phyloP scores from a whole-genome alignment of 805 yeast species.

The Zygosaccharomyces lentus region DNA sequence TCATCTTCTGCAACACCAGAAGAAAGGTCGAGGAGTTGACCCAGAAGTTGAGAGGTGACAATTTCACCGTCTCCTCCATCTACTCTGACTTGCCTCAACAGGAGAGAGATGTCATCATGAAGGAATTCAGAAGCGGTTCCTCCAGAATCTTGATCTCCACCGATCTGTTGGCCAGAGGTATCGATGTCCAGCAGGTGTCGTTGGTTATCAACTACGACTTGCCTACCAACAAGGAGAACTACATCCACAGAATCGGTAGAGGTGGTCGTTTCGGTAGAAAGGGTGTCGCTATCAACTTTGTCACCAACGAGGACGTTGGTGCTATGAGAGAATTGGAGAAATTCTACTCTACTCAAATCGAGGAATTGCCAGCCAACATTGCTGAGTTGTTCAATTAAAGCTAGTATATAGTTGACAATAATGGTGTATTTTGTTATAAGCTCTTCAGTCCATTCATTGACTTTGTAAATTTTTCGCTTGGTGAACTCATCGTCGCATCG shows the following conservation, averaged over 20 bases:
- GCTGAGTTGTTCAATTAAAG: constrained; percentile 40
- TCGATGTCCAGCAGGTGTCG: constrained; percentile 97
- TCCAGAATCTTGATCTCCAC: constrained; percentile 93
- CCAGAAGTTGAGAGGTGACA: constrained; percentile 67
- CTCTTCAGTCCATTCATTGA: constrained; percentile 5
- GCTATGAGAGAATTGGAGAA: constrained; percentile 70
- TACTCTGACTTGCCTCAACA: constrained; percentile 96
- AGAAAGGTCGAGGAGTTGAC: constrained; percentile 90
- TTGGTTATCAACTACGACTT: constrained; percentile 92
- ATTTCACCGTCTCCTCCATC: constrained; percentile 92
- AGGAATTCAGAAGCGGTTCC: constrained; percentile 89
- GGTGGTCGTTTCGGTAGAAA: constrained; percentile 98
- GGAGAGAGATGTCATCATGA: constrained; percentile 92
- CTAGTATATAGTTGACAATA: constrained; percentile 12
- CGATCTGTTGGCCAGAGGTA: constrained; percentile 97
- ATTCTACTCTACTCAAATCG: constrained; percentile 69
- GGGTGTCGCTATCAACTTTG: constrained; percentile 95
- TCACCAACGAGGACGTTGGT: constrained; percentile 72
- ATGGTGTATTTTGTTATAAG: constrained; percentile 11
- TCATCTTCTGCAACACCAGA: constrained; percentile 95
- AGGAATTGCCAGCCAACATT: constrained; percentile 75
- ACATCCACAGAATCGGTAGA: constrained; percentile 96
- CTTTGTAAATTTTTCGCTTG: constrained; percentile 4
- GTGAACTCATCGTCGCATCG: constrained; percentile 7
- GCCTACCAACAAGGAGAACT: constrained; percentile 90